These are phyloP conservation scores for Plantago major DNA, from an alignment of 257 asterid genomes.

Conservation along the genomic window DNA sequence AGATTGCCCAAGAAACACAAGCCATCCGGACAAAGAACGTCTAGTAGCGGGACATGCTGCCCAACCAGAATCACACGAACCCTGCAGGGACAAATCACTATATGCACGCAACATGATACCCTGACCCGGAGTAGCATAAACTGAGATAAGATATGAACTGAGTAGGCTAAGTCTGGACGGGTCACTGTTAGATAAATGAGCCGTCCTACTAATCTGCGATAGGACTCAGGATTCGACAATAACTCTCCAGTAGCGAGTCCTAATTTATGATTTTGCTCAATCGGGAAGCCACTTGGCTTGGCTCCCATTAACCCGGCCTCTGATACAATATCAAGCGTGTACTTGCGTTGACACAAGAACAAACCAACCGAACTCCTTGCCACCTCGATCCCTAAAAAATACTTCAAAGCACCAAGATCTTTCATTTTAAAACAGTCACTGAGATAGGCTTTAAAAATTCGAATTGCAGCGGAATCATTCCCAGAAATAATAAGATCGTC, in stretches of 20 bases:
- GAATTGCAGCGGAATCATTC: not conserved
- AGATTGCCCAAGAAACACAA: conserved; percentile 2
- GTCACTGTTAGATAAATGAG: conserved; percentile 17
- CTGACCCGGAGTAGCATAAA: conserved; percentile 6
- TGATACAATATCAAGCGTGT: conserved; percentile 14
- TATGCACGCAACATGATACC: not conserved
- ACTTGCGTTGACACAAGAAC: conserved; percentile 17
- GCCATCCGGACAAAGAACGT: conserved; percentile 5
- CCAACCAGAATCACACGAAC: conserved; percentile 18
- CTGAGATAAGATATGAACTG: conserved; percentile 5
- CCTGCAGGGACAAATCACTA: not conserved
- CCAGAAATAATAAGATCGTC: conserved; percentile 11
- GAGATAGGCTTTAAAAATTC: not conserved
- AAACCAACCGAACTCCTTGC: not conserved
- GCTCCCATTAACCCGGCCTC: conserved; percentile 13
- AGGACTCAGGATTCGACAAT: not conserved
- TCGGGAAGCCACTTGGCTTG: not conserved
- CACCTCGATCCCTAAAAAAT: conserved; percentile 19
- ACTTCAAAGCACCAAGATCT: conserved; percentile 1
- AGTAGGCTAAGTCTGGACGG: conserved; percentile 9
- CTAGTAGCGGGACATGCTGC: conserved; percentile 19
- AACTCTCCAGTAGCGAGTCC: not conserved
- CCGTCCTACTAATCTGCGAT: conserved; percentile 11
- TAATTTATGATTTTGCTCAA: conserved; percentile 10
- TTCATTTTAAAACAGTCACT: conserved; percentile 11